phyloP scores from a whole-genome alignment of 352 stramenopile species.

The Pythium folliculosum region DNA sequence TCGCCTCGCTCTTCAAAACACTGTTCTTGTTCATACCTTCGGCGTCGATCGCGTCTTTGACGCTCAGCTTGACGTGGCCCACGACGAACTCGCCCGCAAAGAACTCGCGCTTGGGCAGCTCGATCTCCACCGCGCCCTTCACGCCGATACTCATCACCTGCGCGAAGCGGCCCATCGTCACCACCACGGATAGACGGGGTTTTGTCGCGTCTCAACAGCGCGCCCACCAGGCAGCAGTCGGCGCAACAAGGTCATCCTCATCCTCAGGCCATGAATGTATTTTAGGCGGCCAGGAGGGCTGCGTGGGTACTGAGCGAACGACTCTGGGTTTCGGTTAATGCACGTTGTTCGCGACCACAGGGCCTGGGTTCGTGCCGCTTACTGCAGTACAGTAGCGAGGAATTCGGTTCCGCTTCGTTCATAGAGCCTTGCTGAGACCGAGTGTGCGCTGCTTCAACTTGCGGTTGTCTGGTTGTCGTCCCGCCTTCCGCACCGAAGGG shows the following conservation, averaged over 20 bases:
- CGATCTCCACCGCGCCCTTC: constrained; percentile 5
- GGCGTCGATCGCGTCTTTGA: constrained; percentile 8
- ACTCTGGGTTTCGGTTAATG: no score
- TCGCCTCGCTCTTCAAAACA: not conserved
- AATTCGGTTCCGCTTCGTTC: no score
- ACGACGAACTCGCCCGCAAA: constrained; percentile 16
- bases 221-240: no score
- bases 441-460: not conserved
- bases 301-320: no score
- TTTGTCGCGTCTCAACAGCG: no score
- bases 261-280: no score
- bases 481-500: not conserved
- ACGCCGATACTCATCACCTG: constrained; percentile 24
- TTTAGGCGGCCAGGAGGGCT: no score
- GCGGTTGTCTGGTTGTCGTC: not conserved
- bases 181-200: no score
- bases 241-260: no score
- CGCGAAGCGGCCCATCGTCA: constrained; percentile 15
- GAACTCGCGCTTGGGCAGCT: constrained; percentile 18
- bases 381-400: no score
- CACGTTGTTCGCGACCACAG: no score
- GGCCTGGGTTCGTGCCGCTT: no score
- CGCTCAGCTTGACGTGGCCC: constrained; percentile 13
- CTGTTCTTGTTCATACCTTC: constrained; percentile 3
- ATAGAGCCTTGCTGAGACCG: not conserved